Base-by-base conservation (phyloP, 2,329 filamentous ascomycete genomes). In the Cladophialophora exuberans region DNA sequence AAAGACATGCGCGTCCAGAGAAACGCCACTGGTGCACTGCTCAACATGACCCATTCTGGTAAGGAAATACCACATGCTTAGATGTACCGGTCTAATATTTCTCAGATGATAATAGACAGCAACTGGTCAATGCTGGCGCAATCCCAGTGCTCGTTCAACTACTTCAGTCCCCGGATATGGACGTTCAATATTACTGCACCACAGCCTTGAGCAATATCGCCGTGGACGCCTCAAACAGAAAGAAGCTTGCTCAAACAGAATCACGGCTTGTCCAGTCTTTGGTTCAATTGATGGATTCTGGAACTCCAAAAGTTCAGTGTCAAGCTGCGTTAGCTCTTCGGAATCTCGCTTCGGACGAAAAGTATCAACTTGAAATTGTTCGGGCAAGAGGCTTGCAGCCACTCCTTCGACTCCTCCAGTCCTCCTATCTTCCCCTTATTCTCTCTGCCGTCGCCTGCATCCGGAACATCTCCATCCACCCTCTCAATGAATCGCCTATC, bases 41-140 rank as follows among this genome's bases (percentile, higher is more conserved):
- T 99, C 63, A 99, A 99, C 74, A 99, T 99, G 94, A 99, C 94
- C 66, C 94, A 99, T 77, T 97, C 92, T 62, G 91, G 91, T 96
- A 83, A 57, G 82, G 65, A 9, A 10, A 36, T n/a, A 25, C 25
- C 25, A n/a, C n/a, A n/a, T n/a, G n/a, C 15, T 11, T n/a, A 18
- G 6, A 5, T 26, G 13, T 15, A 18, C 11, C 5, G 9, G 11
- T 35, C 57, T 60, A 47, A 59, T 45, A 9, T 4, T 30, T 2
- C 33, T 17, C 70, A 94, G 94, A 97, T 71, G 94, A 99, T 73
- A 99, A 99, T 73, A 86, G 94, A 64, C 91, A 97, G 73, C 92
- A 99, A 72, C 87, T 99, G 23, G 94, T 99, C 63, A 95, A 95
- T 64, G 94, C 94, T 41, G 93, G 93, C 60, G 94, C 94, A n/a